Evolutionary conservation across 768 basidiomycete genomes (phyloP), one percentile per base, ranked within the genome.

Genomic region (Dacryopinax spathularia): DNA sequence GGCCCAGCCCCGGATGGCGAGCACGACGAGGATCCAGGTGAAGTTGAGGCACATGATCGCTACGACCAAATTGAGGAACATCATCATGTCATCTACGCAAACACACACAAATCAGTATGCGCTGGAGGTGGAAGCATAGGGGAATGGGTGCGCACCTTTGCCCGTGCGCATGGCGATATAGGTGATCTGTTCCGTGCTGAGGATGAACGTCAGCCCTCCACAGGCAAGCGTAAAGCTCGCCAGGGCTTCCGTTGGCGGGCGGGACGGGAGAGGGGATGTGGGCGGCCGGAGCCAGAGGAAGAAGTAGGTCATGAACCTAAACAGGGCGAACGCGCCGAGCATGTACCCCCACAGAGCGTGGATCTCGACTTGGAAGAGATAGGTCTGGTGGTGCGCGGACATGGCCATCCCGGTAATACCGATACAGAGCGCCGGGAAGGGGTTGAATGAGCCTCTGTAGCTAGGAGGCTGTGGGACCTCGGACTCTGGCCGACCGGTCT

Each of bases 401-500:
- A 97, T 96, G 1, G 91, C 94, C 1, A 86, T 81, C 22, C 94
- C 95, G 12, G 93, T 94, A 37, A 92, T 83, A n/a, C 90, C 91
- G 64, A 95, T 90, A 33, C 91, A 90, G 34, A 97, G 78, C 2
- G 94, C 94, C 1, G 92, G 89, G 76, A 95, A 89, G 3, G 92
- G 91, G 71, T 94, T 95, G 74, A 93, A 94, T 72, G 86, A 87
- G 15, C 78, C 83, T 15, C 76, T 72, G 72, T 92, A 92, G 62
- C 84, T 88, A 1, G 82, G 77, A 2, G 91, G 91, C 68, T 89
- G 87, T 0, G 76, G 76, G 5, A 85, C 72, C 18, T 76, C 76
- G 9, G 73, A 68, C 29, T 70, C 63, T 34, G 67, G 68, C 16
- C 72, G 67, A 35, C 74, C 63, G n/a, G 43, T 66, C 35, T 33